Evolutionary conservation across 805 yeast species (phyloP).

Genomic region (Starmerella riodocensis): DNA sequence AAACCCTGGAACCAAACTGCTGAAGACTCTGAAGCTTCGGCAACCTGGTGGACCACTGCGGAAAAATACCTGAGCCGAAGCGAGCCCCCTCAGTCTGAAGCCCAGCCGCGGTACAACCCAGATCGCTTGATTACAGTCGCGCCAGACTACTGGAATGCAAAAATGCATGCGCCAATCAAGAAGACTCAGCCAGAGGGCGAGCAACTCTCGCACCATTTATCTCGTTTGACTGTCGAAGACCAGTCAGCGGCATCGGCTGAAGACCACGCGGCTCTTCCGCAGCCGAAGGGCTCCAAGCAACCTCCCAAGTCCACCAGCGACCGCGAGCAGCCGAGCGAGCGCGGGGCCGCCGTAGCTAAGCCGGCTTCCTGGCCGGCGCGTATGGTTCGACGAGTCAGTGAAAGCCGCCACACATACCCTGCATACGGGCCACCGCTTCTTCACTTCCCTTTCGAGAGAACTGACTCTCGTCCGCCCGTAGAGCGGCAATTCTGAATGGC

Average conservation of each 20-base stretch:
- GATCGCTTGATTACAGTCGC: no score
- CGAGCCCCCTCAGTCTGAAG: no score
- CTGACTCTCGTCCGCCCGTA: constrained; percentile 5
- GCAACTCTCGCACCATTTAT: constrained; percentile 1
- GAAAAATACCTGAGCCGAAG: no score
- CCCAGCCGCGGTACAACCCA: no score
- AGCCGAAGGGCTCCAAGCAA: no score
- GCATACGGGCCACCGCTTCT: constrained; percentile 15
- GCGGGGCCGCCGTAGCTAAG: no score
- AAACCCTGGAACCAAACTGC: constrained; percentile 29
- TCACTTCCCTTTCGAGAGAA: constrained; percentile 20
- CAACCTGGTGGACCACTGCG: constrained; percentile 10
- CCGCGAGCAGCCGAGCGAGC: no score
- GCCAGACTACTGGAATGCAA: constrained; percentile 21
- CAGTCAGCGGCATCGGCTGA: constrained; percentile 5
- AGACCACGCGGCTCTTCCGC: not conserved
- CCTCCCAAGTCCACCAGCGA: no score
- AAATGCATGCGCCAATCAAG: constrained; percentile 18
- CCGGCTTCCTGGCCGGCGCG: no score
- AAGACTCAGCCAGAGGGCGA: constrained; percentile 14
- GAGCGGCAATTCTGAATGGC: constrained; percentile 13
- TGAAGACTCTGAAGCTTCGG: not conserved
- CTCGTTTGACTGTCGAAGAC: constrained; percentile 3
- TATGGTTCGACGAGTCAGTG: no score
- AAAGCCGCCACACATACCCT: constrained; percentile 16